phyloP scores from a whole-genome alignment of 768 basidiomycete species.

The Amanita phalloides region DNA sequence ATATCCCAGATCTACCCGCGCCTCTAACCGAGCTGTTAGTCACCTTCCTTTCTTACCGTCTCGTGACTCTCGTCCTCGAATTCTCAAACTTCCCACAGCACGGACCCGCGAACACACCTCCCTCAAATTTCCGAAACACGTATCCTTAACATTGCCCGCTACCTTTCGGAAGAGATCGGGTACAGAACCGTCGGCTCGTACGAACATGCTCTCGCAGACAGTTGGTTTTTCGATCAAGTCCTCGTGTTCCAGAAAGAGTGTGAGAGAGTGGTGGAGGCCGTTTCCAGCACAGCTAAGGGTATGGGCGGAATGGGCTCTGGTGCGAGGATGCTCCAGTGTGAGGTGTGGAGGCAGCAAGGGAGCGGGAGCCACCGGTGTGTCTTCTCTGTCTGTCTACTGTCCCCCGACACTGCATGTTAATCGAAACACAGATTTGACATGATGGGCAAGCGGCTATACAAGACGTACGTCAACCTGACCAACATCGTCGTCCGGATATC shows the following conservation, averaged over 20 bases:
- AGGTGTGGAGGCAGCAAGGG: slow-evolving; percentile 85
- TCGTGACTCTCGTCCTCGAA: too few relatives aligned
- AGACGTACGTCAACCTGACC: slow-evolving; percentile 77
- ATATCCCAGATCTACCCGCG: slow-evolving; percentile 37
- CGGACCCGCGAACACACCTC: slow-evolving; percentile 40
- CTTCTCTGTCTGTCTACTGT: background rate
- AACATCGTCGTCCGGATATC: slow-evolving; percentile 28
- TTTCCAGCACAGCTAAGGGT: background rate
- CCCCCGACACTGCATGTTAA: background rate
- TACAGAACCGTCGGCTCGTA: slow-evolving; percentile 86
- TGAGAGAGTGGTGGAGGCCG: slow-evolving; percentile 31
- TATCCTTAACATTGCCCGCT: slow-evolving; percentile 50
- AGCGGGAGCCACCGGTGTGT: slow-evolving; percentile 74
- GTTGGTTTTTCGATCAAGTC: slow-evolving; percentile 69
- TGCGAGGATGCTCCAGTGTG: slow-evolving; percentile 68
- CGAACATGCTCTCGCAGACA: slow-evolving; percentile 79
- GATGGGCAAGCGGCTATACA: slow-evolving; percentile 24
- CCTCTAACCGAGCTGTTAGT: slow-evolving; percentile 45
- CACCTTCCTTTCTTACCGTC: background rate
- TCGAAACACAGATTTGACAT: background rate
- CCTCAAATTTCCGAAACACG: slow-evolving; percentile 66
- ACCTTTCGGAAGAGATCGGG: slow-evolving; percentile 80
- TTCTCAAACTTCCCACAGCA: slow-evolving; percentile 13
- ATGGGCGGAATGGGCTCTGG: slow-evolving; percentile 20
- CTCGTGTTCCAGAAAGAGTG: slow-evolving; percentile 52